phyloP scores from a whole-genome alignment of 495 filamentous ascomycete species.

The Podospora australis region DNA sequence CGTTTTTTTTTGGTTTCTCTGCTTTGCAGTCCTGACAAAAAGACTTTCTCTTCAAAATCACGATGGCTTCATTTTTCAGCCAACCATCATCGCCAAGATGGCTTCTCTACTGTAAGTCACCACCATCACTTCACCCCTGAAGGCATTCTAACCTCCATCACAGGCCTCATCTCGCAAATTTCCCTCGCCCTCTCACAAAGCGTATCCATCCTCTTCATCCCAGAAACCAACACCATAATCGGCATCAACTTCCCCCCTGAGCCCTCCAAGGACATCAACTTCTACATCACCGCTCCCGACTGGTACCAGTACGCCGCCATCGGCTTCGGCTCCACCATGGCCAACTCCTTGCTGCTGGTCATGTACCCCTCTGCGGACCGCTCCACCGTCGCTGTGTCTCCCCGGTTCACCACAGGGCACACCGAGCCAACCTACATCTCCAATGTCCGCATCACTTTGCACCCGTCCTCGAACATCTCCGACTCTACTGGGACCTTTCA shows the following conservation, averaged over 20 bases:
- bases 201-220: constrained; percentile 17
- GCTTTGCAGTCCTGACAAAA: too few relatives aligned
- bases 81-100: neutral
- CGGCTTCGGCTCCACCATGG: constrained; percentile 24
- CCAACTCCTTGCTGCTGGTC: constrained; percentile 21
- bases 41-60: too few relatives aligned
- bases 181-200: constrained; percentile 3
- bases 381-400: constrained; percentile 18
- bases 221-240: constrained; percentile 17
- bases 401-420: constrained; percentile 26
- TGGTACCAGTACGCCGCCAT: constrained; percentile 25
- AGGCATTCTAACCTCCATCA: neutral
- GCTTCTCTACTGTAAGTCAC: neutral
- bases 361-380: constrained; percentile 18
- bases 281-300: constrained; percentile 19
- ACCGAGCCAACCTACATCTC: constrained; percentile 43
- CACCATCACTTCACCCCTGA: neutral
- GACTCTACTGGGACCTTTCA: constrained; percentile 3
- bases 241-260: constrained; percentile 19
- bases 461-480: constrained; percentile 20
- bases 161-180: constrained; percentile 2
- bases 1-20: too few relatives aligned
- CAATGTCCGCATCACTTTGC: constrained; percentile 31
- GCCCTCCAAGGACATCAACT: constrained; percentile 25
- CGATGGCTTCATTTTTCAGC: too few relatives aligned